Base-by-base conservation (phyloP, 805 yeast species). In the Nakazawaea ernobii region DNA sequence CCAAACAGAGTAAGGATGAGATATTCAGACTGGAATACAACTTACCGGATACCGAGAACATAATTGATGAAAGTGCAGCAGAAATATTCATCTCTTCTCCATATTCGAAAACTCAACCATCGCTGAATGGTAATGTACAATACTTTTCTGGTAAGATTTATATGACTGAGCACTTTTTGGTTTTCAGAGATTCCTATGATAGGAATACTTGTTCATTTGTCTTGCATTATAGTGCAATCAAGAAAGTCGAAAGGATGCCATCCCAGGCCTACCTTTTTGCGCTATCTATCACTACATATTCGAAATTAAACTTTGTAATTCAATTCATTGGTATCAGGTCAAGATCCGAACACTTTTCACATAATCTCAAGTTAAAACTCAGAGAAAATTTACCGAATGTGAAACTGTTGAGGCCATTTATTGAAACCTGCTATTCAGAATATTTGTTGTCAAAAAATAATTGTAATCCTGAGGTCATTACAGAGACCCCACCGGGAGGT, bases 231-330 rank as follows among this genome's bases (percentile, higher is more conserved):
- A 79, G 91, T 1, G 79, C 96, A 1, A 68, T 94, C 35, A 82
- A 85, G 58, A 82, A 89, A 52, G 95, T 94, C 14, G 97, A 92
- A 60, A 73, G 97, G 45, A 74, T 89, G 17, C 95, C 95, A 9
- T 74, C 88, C 1, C 74, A 81, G 48, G 73, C 86, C 1, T 86
- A 82, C 59, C 82, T 86, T 15, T 86, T 90, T 65, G 90, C 96
- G 1, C 71, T 94, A 15, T 69, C 81, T n/a, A 66, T 92, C 11
- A 72, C 77, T 6, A 79, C 95, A 1, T 80, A 82, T 49, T 80
- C 84, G 29, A 86, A 82, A 13, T 60, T 84, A 48, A 73, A 73
- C 45, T 58, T 90, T 1, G 71, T 82, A 2, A 66, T 91, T 20
- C 88, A 86, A 55, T 80, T 91, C 57, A 80, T 88, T 27, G 97